Conservation (phyloP, 371 early-diverging fungal genomes). For the Mucor circinelloides region DNA sequence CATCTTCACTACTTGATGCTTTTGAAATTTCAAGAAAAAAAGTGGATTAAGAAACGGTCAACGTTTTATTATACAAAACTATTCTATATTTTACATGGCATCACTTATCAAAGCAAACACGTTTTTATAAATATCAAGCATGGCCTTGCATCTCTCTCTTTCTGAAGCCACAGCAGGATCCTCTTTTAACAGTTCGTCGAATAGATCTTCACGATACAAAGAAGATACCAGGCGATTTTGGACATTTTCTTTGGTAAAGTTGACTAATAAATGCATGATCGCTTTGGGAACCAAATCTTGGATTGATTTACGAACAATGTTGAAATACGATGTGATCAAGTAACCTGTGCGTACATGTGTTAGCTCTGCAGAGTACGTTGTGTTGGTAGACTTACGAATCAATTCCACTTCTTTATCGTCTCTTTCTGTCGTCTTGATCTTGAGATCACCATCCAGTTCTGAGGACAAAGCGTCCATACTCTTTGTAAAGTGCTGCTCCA, state of each 20-base stretch:
- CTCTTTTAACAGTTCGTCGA: slow-evolving; percentile 77
- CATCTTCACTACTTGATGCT: no score
- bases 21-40: no score
- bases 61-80: neutral
- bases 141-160: slow-evolving; percentile 74
- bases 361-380: neutral
- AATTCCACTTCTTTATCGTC: slow-evolving; percentile 83
- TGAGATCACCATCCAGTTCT: slow-evolving; percentile 9
- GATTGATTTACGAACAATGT: slow-evolving; percentile 81
- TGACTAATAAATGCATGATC: slow-evolving; percentile 86
- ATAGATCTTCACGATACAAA: slow-evolving; percentile 79
- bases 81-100: slow-evolving; percentile 47
- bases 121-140: slow-evolving; percentile 79
- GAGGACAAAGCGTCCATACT: neutral
- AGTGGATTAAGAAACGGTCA: neutral
- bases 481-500: neutral
- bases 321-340: slow-evolving; percentile 83
- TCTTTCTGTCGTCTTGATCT: slow-evolving; percentile 53
- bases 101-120: slow-evolving; percentile 80
- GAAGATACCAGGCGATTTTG: slow-evolving; percentile 84
- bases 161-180: slow-evolving; percentile 75
- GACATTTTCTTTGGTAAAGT: slow-evolving; percentile 73
- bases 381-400: slow-evolving; percentile 60
- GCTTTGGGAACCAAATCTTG: slow-evolving; percentile 94
- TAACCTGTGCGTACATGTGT: slow-evolving; percentile 37